Conservation (phyloP, 140 eudicot genomes). For the Flaveria floridana region DNA sequence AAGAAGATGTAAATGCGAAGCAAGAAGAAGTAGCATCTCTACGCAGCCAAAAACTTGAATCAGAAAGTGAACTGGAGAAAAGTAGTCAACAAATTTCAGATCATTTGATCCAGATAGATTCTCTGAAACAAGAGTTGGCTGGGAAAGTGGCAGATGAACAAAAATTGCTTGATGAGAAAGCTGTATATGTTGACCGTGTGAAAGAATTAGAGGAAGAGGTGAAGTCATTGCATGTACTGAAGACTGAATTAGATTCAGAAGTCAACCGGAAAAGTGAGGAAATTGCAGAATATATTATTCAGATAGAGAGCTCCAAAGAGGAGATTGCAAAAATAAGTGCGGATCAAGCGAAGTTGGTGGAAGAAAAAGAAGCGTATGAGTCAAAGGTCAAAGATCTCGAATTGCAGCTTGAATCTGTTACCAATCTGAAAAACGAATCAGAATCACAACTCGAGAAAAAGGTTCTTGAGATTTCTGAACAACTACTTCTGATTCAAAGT, state of each 20-base stretch:
- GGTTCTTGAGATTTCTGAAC: conserved; percentile 40
- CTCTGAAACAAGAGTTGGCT: conserved; percentile 43
- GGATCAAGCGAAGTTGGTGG: conserved; percentile 34
- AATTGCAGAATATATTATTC: conserved; percentile 42
- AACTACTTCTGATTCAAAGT: conserved; percentile 33
- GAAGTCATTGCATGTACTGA: conserved; percentile 39
- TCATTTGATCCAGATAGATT: conserved; percentile 41
- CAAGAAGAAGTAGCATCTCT: conserved; percentile 49
- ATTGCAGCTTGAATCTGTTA: conserved; percentile 43
- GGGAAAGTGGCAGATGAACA: conserved; percentile 33
- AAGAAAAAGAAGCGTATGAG: conserved; percentile 47
- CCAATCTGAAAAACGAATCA: conserved; percentile 43
- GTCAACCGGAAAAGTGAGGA: conserved; percentile 37
- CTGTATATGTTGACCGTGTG: conserved; percentile 28
- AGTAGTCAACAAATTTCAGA: conserved; percentile 44
- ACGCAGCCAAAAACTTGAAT: conserved; percentile 40
- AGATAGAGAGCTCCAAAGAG: conserved; percentile 46
- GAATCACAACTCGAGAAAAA: conserved; percentile 44
- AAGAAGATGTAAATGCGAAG: conserved; percentile 46
- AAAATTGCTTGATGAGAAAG: conserved; percentile 42
- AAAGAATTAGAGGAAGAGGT: conserved; percentile 45
- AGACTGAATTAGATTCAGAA: conserved; percentile 41
- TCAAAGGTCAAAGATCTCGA: conserved; percentile 45
- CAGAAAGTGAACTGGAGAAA: conserved; percentile 50
- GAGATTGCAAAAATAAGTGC: conserved; percentile 39